Evolutionary conservation across 2,329 filamentous ascomycete species (phyloP), one percentile per base, ranked within the genome.

Genomic region (Tolypocladium tropicale): DNA sequence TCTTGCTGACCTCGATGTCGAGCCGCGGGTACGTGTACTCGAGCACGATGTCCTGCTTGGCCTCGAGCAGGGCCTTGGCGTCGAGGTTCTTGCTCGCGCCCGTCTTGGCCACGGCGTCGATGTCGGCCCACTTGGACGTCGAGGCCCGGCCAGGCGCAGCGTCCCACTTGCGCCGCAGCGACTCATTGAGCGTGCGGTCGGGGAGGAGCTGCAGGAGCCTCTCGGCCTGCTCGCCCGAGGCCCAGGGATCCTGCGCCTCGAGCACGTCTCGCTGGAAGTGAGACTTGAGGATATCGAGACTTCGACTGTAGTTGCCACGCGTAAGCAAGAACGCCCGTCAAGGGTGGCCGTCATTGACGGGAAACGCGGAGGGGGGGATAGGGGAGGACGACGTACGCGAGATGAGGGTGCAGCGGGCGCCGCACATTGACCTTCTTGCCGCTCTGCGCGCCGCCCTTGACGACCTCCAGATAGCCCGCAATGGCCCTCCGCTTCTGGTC

Each of bases 11-110:
- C 72, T 96, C 91, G 59, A 94, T 92, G 77, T 99, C 94, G 55
- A 99, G 88, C 41, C 94, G 87, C 3, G 94, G 94, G 72, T 99
- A 99, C 7, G 94, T 96, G 74, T 99, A 97, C 73, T 99, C 94
- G 33, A 99, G 82, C 4, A 97, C 86, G 59, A 99, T 89, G 68
- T 97, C 94, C 70, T 96, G 91, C 74, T 96, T 97, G 25, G 91
- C 90, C 65, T 96, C 90, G 10, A 88, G 80, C 14, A 99, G 79
- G 2, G 86, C 83, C 60, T 80, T 83, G 0, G 84, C 72, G 62
- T 94, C 86, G n/a, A 96, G 80, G 11, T 80, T 78, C 65, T 84
- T 87, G 67, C 84, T 84, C 32, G 83, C 83, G 36, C 89, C 88
- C 1, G 85, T 83, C 71, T 90, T 89, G 51, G 93, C 94, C 14